A percentile compares a stretch with the other conserved stretches of the same genome.
These are phyloP conservation scores for Rhypophila decipiens DNA, from an alignment of 495 filamentous ascomycete genomes.

Conservation along the genomic window DNA sequence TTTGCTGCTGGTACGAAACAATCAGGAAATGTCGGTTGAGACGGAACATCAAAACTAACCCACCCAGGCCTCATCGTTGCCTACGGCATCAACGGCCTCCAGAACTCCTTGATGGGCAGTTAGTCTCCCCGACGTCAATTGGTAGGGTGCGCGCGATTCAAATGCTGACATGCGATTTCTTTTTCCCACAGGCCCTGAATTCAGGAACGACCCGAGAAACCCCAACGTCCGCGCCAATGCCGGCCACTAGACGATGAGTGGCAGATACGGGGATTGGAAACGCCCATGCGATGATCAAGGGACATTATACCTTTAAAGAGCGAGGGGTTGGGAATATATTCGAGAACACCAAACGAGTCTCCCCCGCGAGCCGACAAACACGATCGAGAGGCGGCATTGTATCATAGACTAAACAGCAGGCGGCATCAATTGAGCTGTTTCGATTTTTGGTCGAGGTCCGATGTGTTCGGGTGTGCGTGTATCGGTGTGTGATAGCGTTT, in stretches of 20 bases:
- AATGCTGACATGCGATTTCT: neutral
- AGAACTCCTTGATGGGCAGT: conserved; percentile 66
- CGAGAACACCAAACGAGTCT: too few species aligned
- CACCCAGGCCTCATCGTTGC: conserved; percentile 65
- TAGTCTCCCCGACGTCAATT: conserved; percentile 38
- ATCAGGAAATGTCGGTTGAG: neutral
- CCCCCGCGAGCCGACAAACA: neutral
- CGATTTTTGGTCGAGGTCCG: neutral
- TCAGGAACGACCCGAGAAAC: conserved; percentile 94
- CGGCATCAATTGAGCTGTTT: conserved; percentile 27
- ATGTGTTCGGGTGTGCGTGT: neutral
- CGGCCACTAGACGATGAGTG: conserved; percentile 24
- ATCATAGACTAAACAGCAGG: conserved; percentile 24
- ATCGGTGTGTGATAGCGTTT: neutral
- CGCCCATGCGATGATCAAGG: too few species aligned
- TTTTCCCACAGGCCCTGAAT: conserved; percentile 65
- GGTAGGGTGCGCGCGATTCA: neutral
- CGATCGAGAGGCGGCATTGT: conserved; percentile 15
- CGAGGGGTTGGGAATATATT: too few species aligned
- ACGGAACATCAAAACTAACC: conserved; percentile 9
- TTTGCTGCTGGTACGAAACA: conserved; percentile 77
- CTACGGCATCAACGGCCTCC: conserved; percentile 80
- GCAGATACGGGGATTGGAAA: neutral
- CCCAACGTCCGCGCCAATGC: conserved; percentile 56
- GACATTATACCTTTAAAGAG: too few species aligned